Base-by-base conservation (phyloP, 495 filamentous ascomycete genomes). In the Penicillium chermesinum region DNA sequence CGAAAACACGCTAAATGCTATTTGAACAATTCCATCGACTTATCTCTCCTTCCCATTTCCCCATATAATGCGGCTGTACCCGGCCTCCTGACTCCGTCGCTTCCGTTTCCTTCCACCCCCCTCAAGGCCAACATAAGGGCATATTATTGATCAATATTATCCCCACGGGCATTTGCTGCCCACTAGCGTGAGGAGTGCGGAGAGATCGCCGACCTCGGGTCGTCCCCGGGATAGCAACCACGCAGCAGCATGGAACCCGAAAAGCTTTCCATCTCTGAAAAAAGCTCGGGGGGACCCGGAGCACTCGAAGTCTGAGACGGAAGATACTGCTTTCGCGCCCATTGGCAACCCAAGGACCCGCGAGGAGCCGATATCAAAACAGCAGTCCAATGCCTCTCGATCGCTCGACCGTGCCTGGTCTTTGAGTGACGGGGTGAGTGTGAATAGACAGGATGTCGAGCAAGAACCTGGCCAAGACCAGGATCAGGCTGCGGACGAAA, bases 371-470 rank as follows among this genome's bases (percentile, higher is more conserved):
- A 30, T 30, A 30, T 30, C 25, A 10, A 63, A 52, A 37, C 36
- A 54, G 49, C 61, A 54, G n/a, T 58, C 50, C 9, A 57, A 50
- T 30, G 34, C 45, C 2, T 62, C 59, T 13, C 60, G 50, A 37
- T 48, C 58, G 54, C 32, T 68, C 22, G 75, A 63, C 52, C 71
- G 54, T 62, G 64, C 55, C 20, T 71, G 78, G 54, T 84, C 81
- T 30, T 71, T 83, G 50, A 87, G 83, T 58, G 83, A 82, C 53
- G 83, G 83, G 9, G 72, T 71, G 41, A 81, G 79, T 33, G 59
- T 68, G 6, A 64, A 66, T 12, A 65, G 70, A 35, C 52, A 64
- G 12, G 59, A 64, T 12, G 58, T 55, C 6, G 59, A 64, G 14
- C 48, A 46, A 14, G 48, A 48, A 3, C 39, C 38, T 14, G 44